phyloP scores from a whole-genome alignment of 139 green algal genomes.

The Micromonas pusilla region DNA sequence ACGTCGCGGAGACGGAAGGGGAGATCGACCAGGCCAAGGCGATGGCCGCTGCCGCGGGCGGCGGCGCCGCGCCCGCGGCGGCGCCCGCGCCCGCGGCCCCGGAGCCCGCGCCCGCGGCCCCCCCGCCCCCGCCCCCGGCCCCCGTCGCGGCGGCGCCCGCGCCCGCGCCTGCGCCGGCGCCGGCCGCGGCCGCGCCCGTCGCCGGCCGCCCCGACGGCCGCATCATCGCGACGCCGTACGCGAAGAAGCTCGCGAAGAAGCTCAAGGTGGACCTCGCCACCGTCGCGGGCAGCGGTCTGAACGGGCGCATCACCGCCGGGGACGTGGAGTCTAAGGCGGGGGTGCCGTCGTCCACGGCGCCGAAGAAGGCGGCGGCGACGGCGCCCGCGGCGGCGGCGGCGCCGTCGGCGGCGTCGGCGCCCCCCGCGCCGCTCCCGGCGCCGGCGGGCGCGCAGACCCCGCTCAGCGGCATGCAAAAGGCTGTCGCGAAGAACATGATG shows the following conservation, averaged over 20 bases:
- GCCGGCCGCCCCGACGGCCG: conserved; percentile 42
- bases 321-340: conserved; percentile 72
- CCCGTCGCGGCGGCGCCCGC: conserved; percentile 46
- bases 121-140: conserved; percentile 43
- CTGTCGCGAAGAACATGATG: conserved; percentile 91
- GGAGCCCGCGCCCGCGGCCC: conserved; percentile 29
- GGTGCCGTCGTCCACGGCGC: conserved; percentile 14
- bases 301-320: conserved; percentile 84
- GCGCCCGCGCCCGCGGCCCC: conserved; percentile 35
- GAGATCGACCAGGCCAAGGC: conserved; percentile 89
- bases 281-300: conserved; percentile 74
- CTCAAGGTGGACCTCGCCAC: conserved; percentile 78
- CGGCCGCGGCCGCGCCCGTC: conserved; percentile 39
- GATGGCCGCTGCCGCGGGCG: conserved; percentile 54
- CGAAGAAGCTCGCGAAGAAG: conserved; percentile 96
- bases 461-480: conserved; percentile 81
- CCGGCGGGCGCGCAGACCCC: conserved; percentile 72
- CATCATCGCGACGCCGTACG: conserved; percentile 93
- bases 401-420: conserved; percentile 35
- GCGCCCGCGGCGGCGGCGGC: conserved; percentile 40
- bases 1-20: conserved; percentile 87
- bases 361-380: conserved; percentile 36
- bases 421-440: conserved; percentile 32
- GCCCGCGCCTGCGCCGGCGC: conserved; percentile 43
- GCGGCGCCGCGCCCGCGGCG: conserved; percentile 32